These are phyloP conservation scores for Yamadazyma dendronema DNA, from an alignment of 1,139 yeast species.

Conservation along the genomic window DNA sequence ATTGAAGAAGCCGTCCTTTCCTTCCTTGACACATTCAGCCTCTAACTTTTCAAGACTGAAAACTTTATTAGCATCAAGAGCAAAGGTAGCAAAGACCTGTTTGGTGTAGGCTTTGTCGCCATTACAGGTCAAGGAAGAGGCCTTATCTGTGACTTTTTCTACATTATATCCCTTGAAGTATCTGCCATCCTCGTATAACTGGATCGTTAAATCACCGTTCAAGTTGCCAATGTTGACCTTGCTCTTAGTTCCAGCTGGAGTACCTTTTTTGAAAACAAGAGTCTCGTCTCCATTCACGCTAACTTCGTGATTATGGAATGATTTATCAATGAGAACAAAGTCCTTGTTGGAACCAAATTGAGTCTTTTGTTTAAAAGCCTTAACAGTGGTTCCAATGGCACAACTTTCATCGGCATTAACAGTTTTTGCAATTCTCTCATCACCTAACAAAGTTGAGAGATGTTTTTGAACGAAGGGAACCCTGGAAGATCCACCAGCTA, in stretches of 20 bases:
- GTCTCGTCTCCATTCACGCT: constrained; percentile 30
- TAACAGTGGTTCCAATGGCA: constrained; percentile 81
- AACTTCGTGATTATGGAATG: constrained; percentile 42
- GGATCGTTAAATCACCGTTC: constrained; percentile 34
- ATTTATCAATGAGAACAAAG: constrained; percentile 59
- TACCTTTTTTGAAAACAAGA: constrained; percentile 44
- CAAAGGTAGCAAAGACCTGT: constrained; percentile 41
- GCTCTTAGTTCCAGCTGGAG: constrained; percentile 26
- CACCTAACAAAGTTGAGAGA: constrained; percentile 53
- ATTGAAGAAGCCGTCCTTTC: constrained; percentile 25
- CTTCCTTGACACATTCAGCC: constrained; percentile 35
- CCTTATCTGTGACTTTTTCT: constrained; percentile 32
- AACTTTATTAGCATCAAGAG: constrained; percentile 49
- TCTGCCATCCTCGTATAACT: constrained; percentile 54
- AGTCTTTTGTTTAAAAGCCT: constrained; percentile 61
- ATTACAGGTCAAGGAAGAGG: constrained; percentile 44
- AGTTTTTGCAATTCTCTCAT: constrained; percentile 69
- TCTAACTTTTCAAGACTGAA: constrained; percentile 43
- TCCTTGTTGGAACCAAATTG: constrained; percentile 58
- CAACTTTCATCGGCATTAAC: constrained; percentile 97
- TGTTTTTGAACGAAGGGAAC: constrained; percentile 80
- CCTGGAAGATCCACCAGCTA: constrained; percentile 91
- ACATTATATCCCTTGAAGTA: constrained; percentile 40
- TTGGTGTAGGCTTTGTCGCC: constrained; percentile 28
- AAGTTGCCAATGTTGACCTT: constrained; percentile 34